These are phyloP conservation scores for Capronia epimyces DNA, from an alignment of 2,329 filamentous ascomycete genomes.

Conservation along the genomic window DNA sequence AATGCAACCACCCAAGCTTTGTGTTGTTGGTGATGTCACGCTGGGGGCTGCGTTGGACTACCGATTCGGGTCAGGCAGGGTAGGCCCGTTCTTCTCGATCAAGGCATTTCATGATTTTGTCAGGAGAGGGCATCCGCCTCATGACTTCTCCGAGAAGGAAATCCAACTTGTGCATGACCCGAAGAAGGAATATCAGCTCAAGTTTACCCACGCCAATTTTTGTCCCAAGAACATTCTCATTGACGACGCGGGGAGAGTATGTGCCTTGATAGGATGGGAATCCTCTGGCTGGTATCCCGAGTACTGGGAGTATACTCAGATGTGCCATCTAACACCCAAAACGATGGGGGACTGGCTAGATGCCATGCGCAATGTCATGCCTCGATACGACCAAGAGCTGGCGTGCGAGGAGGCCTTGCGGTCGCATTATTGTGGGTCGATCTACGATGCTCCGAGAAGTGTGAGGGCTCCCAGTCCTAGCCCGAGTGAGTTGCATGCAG, in stretches of 20 bases:
- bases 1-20: slow-evolving; percentile 28
- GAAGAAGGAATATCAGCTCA: slow-evolving; percentile 27
- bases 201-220: slow-evolving; percentile 32
- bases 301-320: slow-evolving; percentile 33
- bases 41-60: slow-evolving; percentile 28
- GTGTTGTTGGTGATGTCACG: slow-evolving; percentile 27
- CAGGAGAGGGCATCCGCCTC: slow-evolving; percentile 22
- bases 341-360: slow-evolving; percentile 26
- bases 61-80: slow-evolving; percentile 22
- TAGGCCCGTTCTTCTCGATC: slow-evolving; percentile 28
- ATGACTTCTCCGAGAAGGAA: slow-evolving; percentile 25
- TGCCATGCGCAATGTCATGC: slow-evolving; percentile 24
- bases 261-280: slow-evolving; percentile 32
- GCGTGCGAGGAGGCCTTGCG: slow-evolving; percentile 24
- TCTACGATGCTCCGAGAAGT: slow-evolving; percentile 26
- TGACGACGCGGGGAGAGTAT: slow-evolving; percentile 28
- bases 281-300: slow-evolving; percentile 32
- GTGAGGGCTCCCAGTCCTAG: slow-evolving; percentile 24
- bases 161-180: slow-evolving; percentile 23
- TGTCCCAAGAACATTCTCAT: slow-evolving; percentile 31
- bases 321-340: slow-evolving; percentile 25
- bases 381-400: slow-evolving; percentile 26
- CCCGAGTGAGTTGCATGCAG: slow-evolving; percentile 17
- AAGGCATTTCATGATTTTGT: slow-evolving; percentile 28
- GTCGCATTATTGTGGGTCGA: slow-evolving; percentile 20